Evolutionary conservation across 225 moss, liverwort and hornwort genomes (phyloP).

Genomic region (Polytrichum commune): DNA sequence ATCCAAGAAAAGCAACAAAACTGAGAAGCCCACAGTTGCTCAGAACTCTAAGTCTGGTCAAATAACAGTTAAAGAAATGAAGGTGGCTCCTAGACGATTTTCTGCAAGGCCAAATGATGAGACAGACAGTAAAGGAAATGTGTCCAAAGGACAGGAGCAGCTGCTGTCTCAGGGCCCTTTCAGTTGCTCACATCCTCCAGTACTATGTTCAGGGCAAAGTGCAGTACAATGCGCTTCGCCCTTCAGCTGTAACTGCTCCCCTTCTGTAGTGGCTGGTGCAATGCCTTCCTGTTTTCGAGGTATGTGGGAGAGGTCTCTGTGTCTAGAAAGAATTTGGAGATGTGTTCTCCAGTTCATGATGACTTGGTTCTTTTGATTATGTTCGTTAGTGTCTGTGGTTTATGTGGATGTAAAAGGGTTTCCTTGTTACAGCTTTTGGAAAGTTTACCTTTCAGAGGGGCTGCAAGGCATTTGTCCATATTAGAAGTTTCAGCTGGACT

Average conservation of each 20-base stretch:
- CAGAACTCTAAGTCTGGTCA: not conserved
- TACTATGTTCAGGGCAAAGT: not conserved
- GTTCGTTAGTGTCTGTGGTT: too few species aligned
- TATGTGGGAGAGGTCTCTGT: constrained; percentile 5
- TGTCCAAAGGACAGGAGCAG: not conserved
- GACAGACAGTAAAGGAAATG: not conserved
- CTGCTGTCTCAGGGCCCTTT: constrained; percentile 10
- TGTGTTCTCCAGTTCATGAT: too few species aligned
- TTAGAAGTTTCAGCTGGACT: too few species aligned
- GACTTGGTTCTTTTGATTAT: too few species aligned
- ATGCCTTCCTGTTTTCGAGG: constrained; percentile 9
- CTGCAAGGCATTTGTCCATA: too few species aligned
- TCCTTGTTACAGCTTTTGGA: too few species aligned
- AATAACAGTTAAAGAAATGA: not conserved
- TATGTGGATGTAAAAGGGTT: too few species aligned
- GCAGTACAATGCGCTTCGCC: not conserved
- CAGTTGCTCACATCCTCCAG: constrained; percentile 15
- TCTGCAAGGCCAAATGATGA: too few species aligned
- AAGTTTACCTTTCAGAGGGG: too few species aligned
- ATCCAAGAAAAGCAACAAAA: not conserved
- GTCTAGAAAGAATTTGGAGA: too few species aligned
- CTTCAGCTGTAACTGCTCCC: constrained; percentile 11
- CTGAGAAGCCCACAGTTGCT: not conserved
- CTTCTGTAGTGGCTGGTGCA: not conserved
- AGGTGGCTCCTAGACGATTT: not conserved